Evolutionary conservation across 2,329 filamentous ascomycete genomes (phyloP).

Genomic region (Neofusicoccum ribis): DNA sequence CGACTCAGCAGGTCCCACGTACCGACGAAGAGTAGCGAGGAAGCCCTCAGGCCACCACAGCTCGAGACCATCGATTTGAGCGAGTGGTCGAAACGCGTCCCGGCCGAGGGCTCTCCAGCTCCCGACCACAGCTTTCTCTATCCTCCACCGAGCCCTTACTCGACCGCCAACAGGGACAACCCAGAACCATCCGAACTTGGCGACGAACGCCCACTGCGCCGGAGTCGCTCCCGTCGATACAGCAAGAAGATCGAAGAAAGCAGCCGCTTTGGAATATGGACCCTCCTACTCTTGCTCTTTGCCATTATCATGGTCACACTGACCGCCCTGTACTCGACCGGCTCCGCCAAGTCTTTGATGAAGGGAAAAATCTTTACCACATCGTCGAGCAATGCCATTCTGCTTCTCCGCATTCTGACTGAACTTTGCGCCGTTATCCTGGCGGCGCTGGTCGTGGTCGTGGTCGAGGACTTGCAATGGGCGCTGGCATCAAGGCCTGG

Average conservation of each 20-base stretch:
- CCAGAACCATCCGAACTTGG: not conserved
- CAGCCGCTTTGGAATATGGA: conserved; percentile 12
- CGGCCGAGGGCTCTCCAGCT: not conserved
- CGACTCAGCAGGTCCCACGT: conserved; percentile 3
- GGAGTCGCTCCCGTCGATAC: not conserved
- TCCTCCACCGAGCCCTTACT: not conserved
- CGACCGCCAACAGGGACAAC: not conserved
- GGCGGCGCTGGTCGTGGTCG: not conserved
- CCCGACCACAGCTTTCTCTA: not conserved
- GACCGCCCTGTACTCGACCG: conserved; percentile 9
- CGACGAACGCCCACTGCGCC: not conserved
- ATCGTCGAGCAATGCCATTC: not conserved
- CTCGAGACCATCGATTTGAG: conserved; percentile 6
- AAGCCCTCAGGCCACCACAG: not conserved
- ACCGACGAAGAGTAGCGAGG: not conserved
- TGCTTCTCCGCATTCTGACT: conserved; percentile 15
- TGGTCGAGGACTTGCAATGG: conserved; percentile 15
- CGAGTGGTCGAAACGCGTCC: not conserved
- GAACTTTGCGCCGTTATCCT: conserved; percentile 9
- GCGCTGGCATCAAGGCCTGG: conserved; percentile 4
- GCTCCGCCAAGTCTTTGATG: conserved; percentile 11
- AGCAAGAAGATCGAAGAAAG: conserved; percentile 8
- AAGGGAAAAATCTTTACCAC: not conserved
- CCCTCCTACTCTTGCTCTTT: not conserved
- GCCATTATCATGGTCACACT: not conserved